Evolutionary conservation across 2,329 filamentous ascomycete genomes (phyloP).

Genomic region (Saccharata proteae): DNA sequence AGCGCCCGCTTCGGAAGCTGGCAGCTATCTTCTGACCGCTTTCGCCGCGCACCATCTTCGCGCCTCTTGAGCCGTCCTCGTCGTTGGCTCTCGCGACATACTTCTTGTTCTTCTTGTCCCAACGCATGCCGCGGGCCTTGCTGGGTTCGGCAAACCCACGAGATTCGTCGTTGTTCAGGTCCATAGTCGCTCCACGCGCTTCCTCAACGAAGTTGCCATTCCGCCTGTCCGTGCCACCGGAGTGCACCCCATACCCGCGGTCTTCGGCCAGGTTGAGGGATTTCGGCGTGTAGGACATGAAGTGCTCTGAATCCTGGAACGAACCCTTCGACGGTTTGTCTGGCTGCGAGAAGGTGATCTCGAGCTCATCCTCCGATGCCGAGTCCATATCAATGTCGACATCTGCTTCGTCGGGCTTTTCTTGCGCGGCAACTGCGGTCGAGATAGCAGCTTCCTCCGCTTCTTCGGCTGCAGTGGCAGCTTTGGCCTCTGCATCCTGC

Average conservation of each 20-base stretch:
- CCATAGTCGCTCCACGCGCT: slow-evolving; percentile 81
- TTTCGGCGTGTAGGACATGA: slow-evolving; percentile 91
- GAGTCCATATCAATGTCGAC: slow-evolving; percentile 20
- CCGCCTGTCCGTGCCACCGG: slow-evolving; percentile 47
- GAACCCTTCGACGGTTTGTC: slow-evolving; percentile 28
- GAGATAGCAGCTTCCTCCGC: slow-evolving; percentile 22
- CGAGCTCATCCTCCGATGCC: slow-evolving; percentile 41
- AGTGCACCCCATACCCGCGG: slow-evolving; percentile 84
- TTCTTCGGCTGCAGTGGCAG: slow-evolving; percentile 17
- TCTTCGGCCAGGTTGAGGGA: slow-evolving; percentile 74
- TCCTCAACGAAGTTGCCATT: slow-evolving; percentile 72
- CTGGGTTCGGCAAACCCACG: slow-evolving; percentile 69
- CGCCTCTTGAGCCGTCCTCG: slow-evolving; percentile 71
- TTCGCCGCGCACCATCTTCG: slow-evolving; percentile 73
- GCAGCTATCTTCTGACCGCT: slow-evolving; percentile 93
- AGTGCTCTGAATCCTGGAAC: slow-evolving; percentile 78
- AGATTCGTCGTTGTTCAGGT: slow-evolving; percentile 79
- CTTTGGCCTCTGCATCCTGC: slow-evolving; percentile 29
- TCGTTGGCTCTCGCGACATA: slow-evolving; percentile 89
- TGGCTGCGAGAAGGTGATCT: slow-evolving; percentile 37
- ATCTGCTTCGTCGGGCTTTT: slow-evolving; percentile 7
- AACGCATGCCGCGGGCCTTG: slow-evolving; percentile 65
- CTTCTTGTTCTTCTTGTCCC: slow-evolving; percentile 95
- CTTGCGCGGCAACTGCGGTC: slow-evolving; percentile 12
- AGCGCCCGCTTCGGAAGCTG: slow-evolving; percentile 82